A percentile compares a stretch with the other conserved stretches of the same genome.
Conservation (phyloP, 768 basidiomycete genomes). For the Boletus huronensis region DNA sequence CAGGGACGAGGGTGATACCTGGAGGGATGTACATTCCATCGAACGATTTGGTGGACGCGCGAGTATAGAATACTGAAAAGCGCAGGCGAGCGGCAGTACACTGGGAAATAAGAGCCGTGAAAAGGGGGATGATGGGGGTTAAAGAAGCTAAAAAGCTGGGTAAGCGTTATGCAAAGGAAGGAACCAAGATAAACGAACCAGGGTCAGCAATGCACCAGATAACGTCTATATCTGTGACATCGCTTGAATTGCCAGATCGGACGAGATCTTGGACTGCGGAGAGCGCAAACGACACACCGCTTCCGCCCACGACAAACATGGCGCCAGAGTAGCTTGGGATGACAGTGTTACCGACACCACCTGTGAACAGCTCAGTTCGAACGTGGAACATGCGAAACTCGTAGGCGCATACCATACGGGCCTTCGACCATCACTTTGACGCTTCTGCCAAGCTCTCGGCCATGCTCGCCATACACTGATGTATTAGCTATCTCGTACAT, state of each 20-base stretch:
- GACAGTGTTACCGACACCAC: slow-evolving; percentile 60
- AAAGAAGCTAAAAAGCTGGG: slow-evolving; percentile 35
- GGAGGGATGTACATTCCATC: slow-evolving; percentile 34
- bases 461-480: slow-evolving; percentile 31
- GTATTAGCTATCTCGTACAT: slow-evolving; percentile 51
- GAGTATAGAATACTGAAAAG: slow-evolving; percentile 57
- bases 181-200: slow-evolving; percentile 29
- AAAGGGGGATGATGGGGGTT: slow-evolving; percentile 47
- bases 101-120: slow-evolving; percentile 44
- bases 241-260: slow-evolving; percentile 42
- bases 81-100: slow-evolving; percentile 42
- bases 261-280: slow-evolving; percentile 64
- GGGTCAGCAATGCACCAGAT: slow-evolving; percentile 67
- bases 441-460: slow-evolving; percentile 21
- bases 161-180: not conserved
- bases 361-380: slow-evolving; percentile 25
- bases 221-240: slow-evolving; percentile 58
- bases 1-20: slow-evolving; percentile 44
- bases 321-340: slow-evolving; percentile 65
- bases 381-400: not conserved
- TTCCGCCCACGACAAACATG: slow-evolving; percentile 69
- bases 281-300: slow-evolving; percentile 71
- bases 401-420: slow-evolving; percentile 43
- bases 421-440: slow-evolving; percentile 50
- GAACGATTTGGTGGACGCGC: slow-evolving; percentile 30